Percentiles rank a stretch among this genome's conserved stretches.
Evolutionary conservation across 192 early-diverging fungal genomes (phyloP).

Genomic region (Coemansia sp.): DNA sequence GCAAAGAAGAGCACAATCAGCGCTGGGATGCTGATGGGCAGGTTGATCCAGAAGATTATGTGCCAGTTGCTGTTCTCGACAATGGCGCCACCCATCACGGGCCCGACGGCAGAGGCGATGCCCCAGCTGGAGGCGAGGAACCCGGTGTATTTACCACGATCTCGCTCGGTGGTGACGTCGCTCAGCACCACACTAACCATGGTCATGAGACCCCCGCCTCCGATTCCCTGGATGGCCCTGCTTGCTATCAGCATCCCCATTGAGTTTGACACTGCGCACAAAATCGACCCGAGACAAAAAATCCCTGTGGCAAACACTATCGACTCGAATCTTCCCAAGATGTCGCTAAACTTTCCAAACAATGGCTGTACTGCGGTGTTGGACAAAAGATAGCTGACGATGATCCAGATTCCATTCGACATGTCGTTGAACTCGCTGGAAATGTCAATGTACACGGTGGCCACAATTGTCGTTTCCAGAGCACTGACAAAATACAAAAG

Average conservation of each 20-base stretch:
- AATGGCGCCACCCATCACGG: slow-evolving; percentile 62
- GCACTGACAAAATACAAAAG: slow-evolving; percentile 63
- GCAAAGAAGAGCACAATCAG: slow-evolving; percentile 50
- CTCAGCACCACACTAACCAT: slow-evolving; percentile 65
- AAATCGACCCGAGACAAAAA: slow-evolving; percentile 60
- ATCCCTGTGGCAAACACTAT: slow-evolving; percentile 54
- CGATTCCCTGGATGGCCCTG: slow-evolving; percentile 69
- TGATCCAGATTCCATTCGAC: slow-evolving; percentile 77
- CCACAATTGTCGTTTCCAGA: slow-evolving; percentile 73
- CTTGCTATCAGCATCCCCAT: slow-evolving; percentile 69
- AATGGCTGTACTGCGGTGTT: slow-evolving; percentile 76
- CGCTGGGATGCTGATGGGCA: slow-evolving; percentile 53
- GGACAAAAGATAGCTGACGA: slow-evolving; percentile 66
- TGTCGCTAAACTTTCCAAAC: slow-evolving; percentile 80
- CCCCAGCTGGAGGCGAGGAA: slow-evolving; percentile 60
- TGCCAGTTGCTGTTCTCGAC: slow-evolving; percentile 57
- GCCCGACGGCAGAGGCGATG: slow-evolving; percentile 61
- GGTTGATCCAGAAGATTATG: slow-evolving; percentile 64
- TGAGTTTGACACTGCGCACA: slow-evolving; percentile 58
- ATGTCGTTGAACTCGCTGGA: slow-evolving; percentile 59
- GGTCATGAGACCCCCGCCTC: slow-evolving; percentile 69
- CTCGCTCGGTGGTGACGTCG: slow-evolving; percentile 62
- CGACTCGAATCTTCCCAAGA: slow-evolving; percentile 69
- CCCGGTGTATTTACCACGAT: slow-evolving; percentile 65
- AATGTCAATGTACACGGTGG: slow-evolving; percentile 72